Evolutionary conservation across 2,329 filamentous ascomycete genomes (phyloP), one percentile per base, ranked within the genome.

Genomic region (Penicillium sp.): DNA sequence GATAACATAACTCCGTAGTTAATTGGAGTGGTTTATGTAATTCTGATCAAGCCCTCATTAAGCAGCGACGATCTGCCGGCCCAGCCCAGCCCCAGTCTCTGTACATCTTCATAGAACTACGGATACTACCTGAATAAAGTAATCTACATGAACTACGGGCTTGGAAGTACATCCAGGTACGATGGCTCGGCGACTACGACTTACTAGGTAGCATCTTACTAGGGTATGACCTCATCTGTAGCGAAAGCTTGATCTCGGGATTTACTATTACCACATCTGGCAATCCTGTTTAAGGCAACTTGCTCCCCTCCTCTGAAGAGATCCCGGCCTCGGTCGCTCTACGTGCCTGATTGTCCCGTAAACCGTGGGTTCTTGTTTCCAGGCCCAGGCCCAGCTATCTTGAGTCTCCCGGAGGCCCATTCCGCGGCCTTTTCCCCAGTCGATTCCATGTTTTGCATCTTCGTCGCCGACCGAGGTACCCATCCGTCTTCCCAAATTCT

Each of bases 11-110:
- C 16, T 39, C n/a, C 22, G 13, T 31, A 45, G 20, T 20, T n/a
- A 13, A 10, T 38, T 18, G 9, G 20, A 8, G 27, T 28, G 27
- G 20, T 18, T 8, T 35, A 9, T 16, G 25, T 27, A 27, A 27
- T 27, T 27, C 14, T n/a, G 13, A n/a, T 24, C 16, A 35, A 14
- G n/a, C 4, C 40, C 25, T 39, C 24, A 22, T 30, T 30, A 46
- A 41, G 43, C 38, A 39, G 48, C 42, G 43, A 35, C 35, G 42
- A 50, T 50, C 48, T 46, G 42, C 46, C 46, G 40, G 9, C 11
- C 20, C 5, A 40, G n/a, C 33, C 13, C 13, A 27, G 20, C 22
- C 20, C 14, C 5, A 40, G 20, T 28, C 8, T 28, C 22, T 5
- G 7, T 41, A 11, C 16, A 10, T 27, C 39, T 41, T 9, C 14